Evolutionary conservation across 192 early-diverging fungal species (phyloP).

Genomic region (Piromyces finnis): DNA sequence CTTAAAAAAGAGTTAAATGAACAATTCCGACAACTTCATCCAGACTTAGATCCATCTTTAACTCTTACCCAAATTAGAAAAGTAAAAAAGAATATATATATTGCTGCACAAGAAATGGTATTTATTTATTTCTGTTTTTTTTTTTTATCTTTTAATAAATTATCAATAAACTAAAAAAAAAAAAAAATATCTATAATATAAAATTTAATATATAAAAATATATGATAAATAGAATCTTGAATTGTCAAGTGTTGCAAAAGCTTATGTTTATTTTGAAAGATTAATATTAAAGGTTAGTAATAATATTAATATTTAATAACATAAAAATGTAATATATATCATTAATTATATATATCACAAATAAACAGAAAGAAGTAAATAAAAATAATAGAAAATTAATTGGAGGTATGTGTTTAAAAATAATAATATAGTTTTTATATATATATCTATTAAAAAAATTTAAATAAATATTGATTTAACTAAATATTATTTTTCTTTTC

Average conservation of each 20-base stretch:
- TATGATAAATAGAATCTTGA: constrained; percentile 83
- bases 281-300: constrained; percentile 54
- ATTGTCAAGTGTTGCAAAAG: constrained; percentile 68
- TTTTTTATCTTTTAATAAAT: background rate
- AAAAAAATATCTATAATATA: no score
- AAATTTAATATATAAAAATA: no score
- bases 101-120: constrained; percentile 27
- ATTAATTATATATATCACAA: background rate
- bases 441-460: no score
- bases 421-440: no score
- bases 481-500: no score
- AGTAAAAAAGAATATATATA: constrained; percentile 47
- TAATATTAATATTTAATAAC: background rate
- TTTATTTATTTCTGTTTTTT: background rate
- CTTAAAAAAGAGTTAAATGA: constrained; percentile 77
- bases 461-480: no score
- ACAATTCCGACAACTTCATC: constrained; percentile 61
- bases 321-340: no score
- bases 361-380: constrained; percentile 29
- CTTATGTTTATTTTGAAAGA: constrained; percentile 93
- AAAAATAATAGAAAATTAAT: constrained; percentile 57
- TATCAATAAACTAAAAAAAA: no score
- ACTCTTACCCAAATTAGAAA: constrained; percentile 78
- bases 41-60: constrained; percentile 55
- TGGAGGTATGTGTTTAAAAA: constrained; percentile 19